phyloP scores from a whole-genome alignment of 2,329 filamentous ascomycete genomes.

The Phialocephala sp. region DNA sequence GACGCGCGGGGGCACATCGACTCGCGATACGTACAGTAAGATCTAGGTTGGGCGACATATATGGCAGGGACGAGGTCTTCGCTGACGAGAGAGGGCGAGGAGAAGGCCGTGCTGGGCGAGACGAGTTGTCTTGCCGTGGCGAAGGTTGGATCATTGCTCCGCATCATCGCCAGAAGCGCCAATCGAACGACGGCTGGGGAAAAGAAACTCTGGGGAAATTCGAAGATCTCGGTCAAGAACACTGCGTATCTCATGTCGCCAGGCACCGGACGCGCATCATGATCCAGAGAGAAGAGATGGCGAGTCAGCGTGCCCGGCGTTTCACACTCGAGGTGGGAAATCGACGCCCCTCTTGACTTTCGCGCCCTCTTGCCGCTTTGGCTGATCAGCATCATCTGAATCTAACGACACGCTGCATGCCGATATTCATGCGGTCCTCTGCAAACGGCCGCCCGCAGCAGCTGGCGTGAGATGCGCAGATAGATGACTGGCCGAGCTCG shows the following conservation, averaged over 20 bases:
- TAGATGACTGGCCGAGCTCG: slow-evolving; percentile 26
- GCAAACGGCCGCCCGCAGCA: slow-evolving; percentile 28
- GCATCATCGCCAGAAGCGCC: slow-evolving; percentile 5
- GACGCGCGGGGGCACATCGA: slow-evolving; percentile 16
- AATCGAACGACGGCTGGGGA: slow-evolving; percentile 13
- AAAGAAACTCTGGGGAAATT: slow-evolving; percentile 1
- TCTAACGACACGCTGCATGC: slow-evolving; percentile 33
- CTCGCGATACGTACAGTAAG: background rate
- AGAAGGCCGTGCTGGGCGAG: slow-evolving; percentile 14
- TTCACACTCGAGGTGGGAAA: slow-evolving; percentile 20
- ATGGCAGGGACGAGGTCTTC: slow-evolving; percentile 25
- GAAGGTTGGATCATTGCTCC: slow-evolving; percentile 11
- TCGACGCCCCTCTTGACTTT: no score
- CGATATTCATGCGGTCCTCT: slow-evolving; percentile 37
- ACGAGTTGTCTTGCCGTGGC: slow-evolving; percentile 21
- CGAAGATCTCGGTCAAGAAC: slow-evolving; percentile 15
- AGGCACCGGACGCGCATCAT: slow-evolving; percentile 26
- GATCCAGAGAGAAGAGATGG: slow-evolving; percentile 17
- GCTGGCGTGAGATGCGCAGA: slow-evolving; percentile 18
- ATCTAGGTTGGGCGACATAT: slow-evolving; percentile 16
- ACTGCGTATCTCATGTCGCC: slow-evolving; percentile 18
- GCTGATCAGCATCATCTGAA: slow-evolving; percentile 4
- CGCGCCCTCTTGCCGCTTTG: background rate
- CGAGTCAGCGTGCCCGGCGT: slow-evolving; percentile 29
- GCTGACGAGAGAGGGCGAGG: background rate